Base-by-base conservation (phyloP, 495 filamentous ascomycete genomes). In the Penicillium paradoxum region DNA sequence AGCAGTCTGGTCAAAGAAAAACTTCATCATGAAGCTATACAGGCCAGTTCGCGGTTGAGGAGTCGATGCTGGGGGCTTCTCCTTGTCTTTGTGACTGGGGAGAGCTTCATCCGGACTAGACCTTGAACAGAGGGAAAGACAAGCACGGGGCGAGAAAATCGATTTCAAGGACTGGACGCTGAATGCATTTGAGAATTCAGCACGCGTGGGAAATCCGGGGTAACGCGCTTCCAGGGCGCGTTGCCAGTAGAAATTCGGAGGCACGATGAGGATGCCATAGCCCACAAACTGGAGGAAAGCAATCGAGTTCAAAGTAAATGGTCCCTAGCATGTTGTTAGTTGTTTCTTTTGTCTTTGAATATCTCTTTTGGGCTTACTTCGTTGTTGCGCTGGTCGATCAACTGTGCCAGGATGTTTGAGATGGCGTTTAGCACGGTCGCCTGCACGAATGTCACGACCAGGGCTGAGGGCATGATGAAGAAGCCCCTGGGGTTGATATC, bases 191-290 rank as follows among this genome's bases (percentile, higher is more conserved):
- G 54, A 51, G 34, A 62, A 36, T 42, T 66, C 63, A 14, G 63
- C 55, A 22, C 65, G 62, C 10, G 63, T 54, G 11, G 67, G 63
- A 51, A 72, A 65, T 10, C 75, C 78, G 5, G 83, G 82, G 54
- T 78, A 84, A 0, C 55, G 60, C 22, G 67, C 54, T 61, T 87
- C 83, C 40, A 87, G 72, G 56, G 64, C 78, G 54, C 69, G 73
- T 66, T 89, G 90, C 91, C 91, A 98, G 59, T 87, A 71, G 69
- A 90, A 88, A 71, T 97, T 97, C 18, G 88, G 86, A 4, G 93
- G 92, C 14, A 86, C 84, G 60, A 79, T 87, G 45, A 97, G 56
- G 24, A 89, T 64, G 43, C 84, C 77, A 73, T 86, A 97, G 43
- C 89, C 62, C 50, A 87, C 64, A 69, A 95, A 97, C 65, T 91